Base-by-base conservation (phyloP, 805 yeast genomes). In the Metschnikowia dekortorum region DNA sequence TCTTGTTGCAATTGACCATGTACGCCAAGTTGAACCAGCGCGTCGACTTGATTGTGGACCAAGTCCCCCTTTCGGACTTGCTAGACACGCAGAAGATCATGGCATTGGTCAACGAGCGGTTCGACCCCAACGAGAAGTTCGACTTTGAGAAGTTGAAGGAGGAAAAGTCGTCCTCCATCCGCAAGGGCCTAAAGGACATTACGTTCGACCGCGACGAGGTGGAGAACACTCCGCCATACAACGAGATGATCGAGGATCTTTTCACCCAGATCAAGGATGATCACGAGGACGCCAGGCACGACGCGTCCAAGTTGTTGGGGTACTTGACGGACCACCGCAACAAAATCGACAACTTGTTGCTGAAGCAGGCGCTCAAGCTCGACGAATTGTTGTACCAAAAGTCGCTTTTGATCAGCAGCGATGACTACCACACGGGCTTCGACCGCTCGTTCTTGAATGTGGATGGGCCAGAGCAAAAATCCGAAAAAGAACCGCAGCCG, bases 211-310 rank as follows among this genome's bases (percentile, higher is more conserved):
- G 53, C 7, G 71, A 67, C 37, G 78, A 72, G 51, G 59, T 65
- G 42, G 73, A 72, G 28, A 73, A 71, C 49, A 66, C 77, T 2
- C 80, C 90, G 22, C 79, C 90, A 2, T 91, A 88, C 63, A 87
- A 85, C 63, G 97, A 90, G 61, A 91, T 92, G 97, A 82, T 92
- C 45, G 96, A 87, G 65, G 96, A 89, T 65, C 75, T 95, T 59
- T 79, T 92, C 58, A 78, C 78, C n/a, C 96, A 89, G 64, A 74
- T 91, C 55, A 79, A 75, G 43, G 79, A 75, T 14, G 94, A 89
- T 59, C 78, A 75, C 18, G 71, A 72, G 29, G 79, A 80, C 46
- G 78, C 79, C 4, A 69, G 70, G 0, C 63, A 67, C 4, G 65
- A 71, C 47, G 58, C 66, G 7, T 72, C 68, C 0, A 65, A 65